A percentile compares a stretch with the other conserved stretches of the same genome.
phyloP scores from a whole-genome alignment of 2,329 filamentous ascomycete genomes.

The Pseudogymnoascus sp. region DNA sequence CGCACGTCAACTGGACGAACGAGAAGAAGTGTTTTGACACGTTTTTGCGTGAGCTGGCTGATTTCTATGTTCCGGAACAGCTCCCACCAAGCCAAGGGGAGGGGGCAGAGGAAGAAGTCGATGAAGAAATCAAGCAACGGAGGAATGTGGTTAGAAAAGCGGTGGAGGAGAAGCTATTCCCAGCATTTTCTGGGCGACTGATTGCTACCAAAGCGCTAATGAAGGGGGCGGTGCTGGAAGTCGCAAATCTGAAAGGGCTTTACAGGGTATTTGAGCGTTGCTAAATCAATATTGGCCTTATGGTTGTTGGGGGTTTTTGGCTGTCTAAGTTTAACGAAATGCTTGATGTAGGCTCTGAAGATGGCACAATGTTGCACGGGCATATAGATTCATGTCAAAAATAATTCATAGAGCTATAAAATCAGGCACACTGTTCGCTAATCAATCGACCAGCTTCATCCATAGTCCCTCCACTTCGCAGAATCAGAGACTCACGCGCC shows the following conservation, averaged over 20 bases:
- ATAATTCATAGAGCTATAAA: conserved; percentile 5
- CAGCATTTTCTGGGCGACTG: conserved; percentile 73
- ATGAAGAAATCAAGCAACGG: conserved; percentile 47
- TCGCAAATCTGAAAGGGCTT: conserved; percentile 84
- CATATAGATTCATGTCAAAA: neutral
- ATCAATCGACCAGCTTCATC: neutral
- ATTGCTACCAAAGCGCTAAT: conserved; percentile 74
- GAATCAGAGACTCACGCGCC: neutral
- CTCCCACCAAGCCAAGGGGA: conserved; percentile 48
- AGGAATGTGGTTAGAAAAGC: conserved; percentile 64
- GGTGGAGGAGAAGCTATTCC: conserved; percentile 82
- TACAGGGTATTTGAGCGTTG: conserved; percentile 95
- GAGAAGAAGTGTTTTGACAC: conserved; percentile 81
- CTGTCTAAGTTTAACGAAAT: neutral
- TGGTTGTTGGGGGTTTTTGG: neutral
- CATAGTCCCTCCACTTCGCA: neutral
- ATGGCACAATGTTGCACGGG: neutral
- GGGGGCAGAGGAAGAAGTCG: conserved; percentile 34
- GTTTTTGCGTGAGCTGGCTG: conserved; percentile 78
- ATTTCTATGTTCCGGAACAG: conserved; percentile 84
- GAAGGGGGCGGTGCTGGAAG: conserved; percentile 68
- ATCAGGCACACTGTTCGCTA: neutral
- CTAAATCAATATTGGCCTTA: conserved; percentile 36
- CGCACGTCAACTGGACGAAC: conserved; percentile 76
- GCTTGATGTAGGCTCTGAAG: neutral